These are phyloP conservation scores for Sextonia rubra DNA, from an alignment of 164 flowering plant species.

Conservation along the genomic window DNA sequence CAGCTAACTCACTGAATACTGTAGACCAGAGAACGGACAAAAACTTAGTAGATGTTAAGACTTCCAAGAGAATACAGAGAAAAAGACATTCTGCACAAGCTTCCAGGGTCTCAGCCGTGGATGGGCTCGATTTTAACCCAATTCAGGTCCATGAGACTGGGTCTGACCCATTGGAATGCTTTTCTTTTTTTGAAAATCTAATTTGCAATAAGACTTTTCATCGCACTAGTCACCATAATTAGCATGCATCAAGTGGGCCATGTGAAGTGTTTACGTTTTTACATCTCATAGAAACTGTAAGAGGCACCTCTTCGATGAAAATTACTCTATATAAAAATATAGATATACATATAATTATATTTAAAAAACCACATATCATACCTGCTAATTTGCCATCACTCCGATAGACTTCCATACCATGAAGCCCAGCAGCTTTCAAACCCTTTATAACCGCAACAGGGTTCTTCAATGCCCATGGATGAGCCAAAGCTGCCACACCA, in stretches of 20 bases:
- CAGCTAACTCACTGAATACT: constrained; percentile 76
- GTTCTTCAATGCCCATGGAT: constrained; percentile 92
- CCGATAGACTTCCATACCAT: constrained; percentile 85
- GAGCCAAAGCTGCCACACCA: constrained; percentile 77
- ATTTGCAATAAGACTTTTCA: too few relatives aligned
- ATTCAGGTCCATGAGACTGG: background rate
- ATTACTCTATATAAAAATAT: too few relatives aligned
- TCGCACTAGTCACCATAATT: too few relatives aligned
- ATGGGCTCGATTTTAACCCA: background rate
- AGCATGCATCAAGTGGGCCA: too few relatives aligned
- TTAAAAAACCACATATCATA: constrained; percentile 12
- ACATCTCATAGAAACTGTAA: too few relatives aligned
- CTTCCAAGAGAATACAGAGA: background rate
- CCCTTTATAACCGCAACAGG: constrained; percentile 54
- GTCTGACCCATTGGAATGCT: background rate
- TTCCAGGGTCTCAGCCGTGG: background rate
- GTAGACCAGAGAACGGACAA: constrained; percentile 10
- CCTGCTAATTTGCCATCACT: constrained; percentile 88
- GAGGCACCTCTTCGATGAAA: too few relatives aligned
- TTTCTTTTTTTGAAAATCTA: too few relatives aligned
- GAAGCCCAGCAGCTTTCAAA: constrained; percentile 81
- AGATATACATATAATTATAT: too few relatives aligned
- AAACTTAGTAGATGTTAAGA: background rate
- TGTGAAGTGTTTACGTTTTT: too few relatives aligned
- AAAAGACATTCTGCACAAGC: background rate